A percentile compares a stretch with the other conserved stretches of the same genome.
phyloP scores from a whole-genome alignment of 768 basidiomycete genomes.

The Russula earlei region DNA sequence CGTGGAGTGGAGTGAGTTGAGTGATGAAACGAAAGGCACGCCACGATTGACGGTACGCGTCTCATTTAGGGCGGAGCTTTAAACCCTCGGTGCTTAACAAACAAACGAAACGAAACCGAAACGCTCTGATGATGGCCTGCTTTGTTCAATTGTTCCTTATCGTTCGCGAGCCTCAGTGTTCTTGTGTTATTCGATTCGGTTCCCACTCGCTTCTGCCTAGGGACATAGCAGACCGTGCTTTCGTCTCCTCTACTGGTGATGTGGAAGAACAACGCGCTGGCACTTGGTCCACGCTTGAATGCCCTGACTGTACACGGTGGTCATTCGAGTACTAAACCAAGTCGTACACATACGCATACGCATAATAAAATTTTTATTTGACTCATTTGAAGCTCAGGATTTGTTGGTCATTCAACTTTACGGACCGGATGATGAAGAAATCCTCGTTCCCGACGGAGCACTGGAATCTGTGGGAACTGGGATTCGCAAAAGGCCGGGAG shows the following conservation, averaged over 20 bases:
- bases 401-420: background rate
- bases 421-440: conserved; percentile 10
- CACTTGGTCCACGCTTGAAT: conserved; percentile 73
- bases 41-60: background rate
- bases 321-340: conserved; percentile 72
- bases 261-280: conserved; percentile 47
- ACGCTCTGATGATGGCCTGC: no score
- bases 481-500: conserved; percentile 12
- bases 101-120: no score
- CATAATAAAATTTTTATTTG: background rate
- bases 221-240: conserved; percentile 62
- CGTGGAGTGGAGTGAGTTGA: no score
- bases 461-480: conserved; percentile 8
- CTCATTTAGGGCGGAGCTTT: conserved; percentile 8
- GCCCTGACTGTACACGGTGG: conserved; percentile 42
- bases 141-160: background rate
- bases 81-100: no score
- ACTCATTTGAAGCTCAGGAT: background rate
- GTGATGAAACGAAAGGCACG: background rate
- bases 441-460: conserved; percentile 5
- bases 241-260: conserved; percentile 66
- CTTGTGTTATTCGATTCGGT: conserved; percentile 15
- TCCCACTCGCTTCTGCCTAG: conserved; percentile 68
- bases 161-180: conserved; percentile 7
- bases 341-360: conserved; percentile 31